Base-by-base conservation (phyloP, 129 eudicot species). In the Helianthus tuberosus region DNA sequence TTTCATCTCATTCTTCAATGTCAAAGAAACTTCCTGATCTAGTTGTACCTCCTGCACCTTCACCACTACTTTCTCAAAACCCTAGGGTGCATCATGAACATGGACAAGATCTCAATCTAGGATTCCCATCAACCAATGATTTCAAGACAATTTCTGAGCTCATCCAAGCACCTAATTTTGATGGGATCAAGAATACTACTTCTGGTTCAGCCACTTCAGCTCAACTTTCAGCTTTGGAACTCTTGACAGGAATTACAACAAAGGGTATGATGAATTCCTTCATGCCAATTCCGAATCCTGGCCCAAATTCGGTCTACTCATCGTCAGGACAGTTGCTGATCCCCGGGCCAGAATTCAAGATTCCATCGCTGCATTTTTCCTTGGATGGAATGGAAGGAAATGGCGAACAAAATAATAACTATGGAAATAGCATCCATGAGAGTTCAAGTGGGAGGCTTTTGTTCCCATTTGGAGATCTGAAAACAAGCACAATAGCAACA, bases 401-500 rank as follows among this genome's bases (percentile, higher is more conserved):
- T 44, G 68, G 57, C 8, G 17, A 43, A 5, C 79, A 32, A 32
- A 32, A 32, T 32, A 32, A 32, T 5, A 32, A 32, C 36, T 32
- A 72, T 84, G 89, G 92, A 3, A 78, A 73, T 66, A 55, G 71
- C 44, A 61, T 87, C 49, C 87, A 88, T 77, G 86, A 74, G 58
- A 54, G 63, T 79, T 63, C 80, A 17, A 66, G 63, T 81, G 95
- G 95, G 79, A 85, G 89, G 83, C 73, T 83, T 77, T 86, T 84
- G 76, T 91, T 91, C 69, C 97, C 97, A 8, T 91, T 88, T 75
- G 94, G 88, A 84, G 91, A 88, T 82, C 73, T 91, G 61, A 91
- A 91, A 78, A 82, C 82, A 67, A 79, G 76, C 11, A 61, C 96
- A 59, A 55, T 50, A 43, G 64, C 81, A 63, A 54, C 83, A 16